Evolutionary conservation across 1,139 yeast species (phyloP), one percentile per base, ranked within the genome.

Genomic region (Lodderomyces theae): DNA sequence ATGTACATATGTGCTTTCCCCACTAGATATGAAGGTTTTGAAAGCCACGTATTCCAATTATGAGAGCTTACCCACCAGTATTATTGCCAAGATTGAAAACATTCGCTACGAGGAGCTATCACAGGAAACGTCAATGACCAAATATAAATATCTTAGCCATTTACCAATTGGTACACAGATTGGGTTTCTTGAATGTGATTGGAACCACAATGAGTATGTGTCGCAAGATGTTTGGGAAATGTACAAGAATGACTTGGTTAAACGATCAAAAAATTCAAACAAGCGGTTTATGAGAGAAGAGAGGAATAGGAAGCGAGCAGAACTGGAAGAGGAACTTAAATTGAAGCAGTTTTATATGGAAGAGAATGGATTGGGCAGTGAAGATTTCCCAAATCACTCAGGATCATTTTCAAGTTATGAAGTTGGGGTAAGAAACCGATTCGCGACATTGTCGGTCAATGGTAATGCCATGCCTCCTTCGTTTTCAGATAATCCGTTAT

Each of bases 131-230:
- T 58, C 86, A 11, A 62, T 82, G 6, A 76, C 79, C 42, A 79
- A 80, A 50, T 76, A 76, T 58, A 90, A 88, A 57, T 89, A 86
- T 56, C 64, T 92, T 43, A 74, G 86, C 1, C 95, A 90, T 60
- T 62, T 89, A 28, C 97, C 99, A 0, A 58, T 79, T 24, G 97
- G 97, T 1, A 82, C 96, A 0, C 85, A 86, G 34, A 63, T 92
- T 35, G 95, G 92, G 11, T 82, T 88, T 49, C 55, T 94, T 43
- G 97, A 92, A 53, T 77, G 96, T 44, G 82, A 87, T 54, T 92
- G 98, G 97, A 48, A 55, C 25, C 63, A 69, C 26, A 66, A 63
- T 61, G 78, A 49, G 47, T 61, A 45, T 40, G 55, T 72, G 1
- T 66, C 75, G 3, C 61, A 62, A 6, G 82, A 77, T 17, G 74